phyloP scores from a whole-genome alignment of 2,329 filamentous ascomycete genomes.

The Botrytis galanthina region DNA sequence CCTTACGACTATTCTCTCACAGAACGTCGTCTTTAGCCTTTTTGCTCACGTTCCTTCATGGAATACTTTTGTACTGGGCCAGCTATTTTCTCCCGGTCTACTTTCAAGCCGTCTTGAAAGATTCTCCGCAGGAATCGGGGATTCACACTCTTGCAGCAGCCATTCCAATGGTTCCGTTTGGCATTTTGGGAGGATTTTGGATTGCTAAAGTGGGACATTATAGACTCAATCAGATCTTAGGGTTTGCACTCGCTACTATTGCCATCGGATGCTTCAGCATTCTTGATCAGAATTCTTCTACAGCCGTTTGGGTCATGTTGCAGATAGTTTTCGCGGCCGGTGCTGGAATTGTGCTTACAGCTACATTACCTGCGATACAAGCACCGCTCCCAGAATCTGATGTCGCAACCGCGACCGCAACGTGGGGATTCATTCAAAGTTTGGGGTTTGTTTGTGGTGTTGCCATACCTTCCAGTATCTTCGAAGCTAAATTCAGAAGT shows the following conservation, averaged over 20 bases:
- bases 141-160: slow-evolving; percentile 7
- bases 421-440: not conserved
- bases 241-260: not conserved
- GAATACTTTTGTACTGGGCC: slow-evolving; percentile 40
- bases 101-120: slow-evolving; percentile 46
- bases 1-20: slow-evolving; percentile 17
- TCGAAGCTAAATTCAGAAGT: not conserved
- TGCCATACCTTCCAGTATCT: not conserved
- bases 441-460: not conserved
- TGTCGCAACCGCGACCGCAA: not conserved
- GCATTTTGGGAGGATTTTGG: not conserved
- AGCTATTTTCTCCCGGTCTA: slow-evolving; percentile 48
- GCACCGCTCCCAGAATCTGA: not conserved
- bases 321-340: not conserved
- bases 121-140: slow-evolving; percentile 39
- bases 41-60: slow-evolving; percentile 41
- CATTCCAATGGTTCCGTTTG: not conserved
- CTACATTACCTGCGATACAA: not conserved
- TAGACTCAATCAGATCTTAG: not conserved
- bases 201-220: not conserved
- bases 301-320: not conserved
- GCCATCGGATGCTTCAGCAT: not conserved
- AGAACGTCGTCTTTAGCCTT: slow-evolving; percentile 28
- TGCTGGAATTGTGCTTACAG: not conserved
- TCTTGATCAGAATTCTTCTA: not conserved